Conservation (phyloP, 2,329 filamentous ascomycete genomes). For the Pezicula carpinea region DNA sequence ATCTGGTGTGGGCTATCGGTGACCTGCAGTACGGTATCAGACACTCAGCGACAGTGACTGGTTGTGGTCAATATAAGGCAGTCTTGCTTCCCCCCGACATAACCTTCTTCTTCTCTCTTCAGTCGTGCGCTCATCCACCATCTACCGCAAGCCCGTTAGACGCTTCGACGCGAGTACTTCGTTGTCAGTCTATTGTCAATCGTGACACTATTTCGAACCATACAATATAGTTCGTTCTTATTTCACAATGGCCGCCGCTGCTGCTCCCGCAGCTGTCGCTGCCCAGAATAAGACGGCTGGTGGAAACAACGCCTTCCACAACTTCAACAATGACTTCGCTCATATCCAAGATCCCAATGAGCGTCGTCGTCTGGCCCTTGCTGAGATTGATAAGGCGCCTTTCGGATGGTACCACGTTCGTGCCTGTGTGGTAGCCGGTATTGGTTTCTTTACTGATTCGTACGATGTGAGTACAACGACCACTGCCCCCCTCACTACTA, state of each 20-base stretch:
- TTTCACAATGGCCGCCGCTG: conserved; percentile 22
- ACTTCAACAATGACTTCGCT: conserved; percentile 69
- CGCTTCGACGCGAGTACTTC: background rate
- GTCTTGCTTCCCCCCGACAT: background rate
- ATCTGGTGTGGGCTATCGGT: no score
- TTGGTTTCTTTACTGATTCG: conserved; percentile 85
- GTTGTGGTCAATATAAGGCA: conserved; percentile 5
- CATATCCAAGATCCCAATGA: conserved; percentile 67
- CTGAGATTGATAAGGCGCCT: conserved; percentile 75
- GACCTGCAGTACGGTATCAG: no score
- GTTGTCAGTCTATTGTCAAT: background rate
- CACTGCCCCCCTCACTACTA: conserved; percentile 35
- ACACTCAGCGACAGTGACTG: no score
- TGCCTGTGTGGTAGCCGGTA: conserved; percentile 71
- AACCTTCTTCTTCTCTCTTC: conserved; percentile 2
- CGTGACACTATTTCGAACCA: conserved; percentile 1
- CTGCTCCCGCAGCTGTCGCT: background rate
- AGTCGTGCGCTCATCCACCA: conserved; percentile 8
- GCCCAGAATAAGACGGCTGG: conserved; percentile 41
- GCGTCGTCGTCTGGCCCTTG: conserved; percentile 72
- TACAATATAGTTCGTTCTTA: conserved; percentile 5
- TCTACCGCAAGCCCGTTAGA: background rate
- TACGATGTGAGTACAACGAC: conserved; percentile 67
- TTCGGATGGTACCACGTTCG: conserved; percentile 84
- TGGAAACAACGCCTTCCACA: conserved; percentile 65